Conservation (phyloP, 192 early-diverging fungal species). For the Backusella luteola region DNA sequence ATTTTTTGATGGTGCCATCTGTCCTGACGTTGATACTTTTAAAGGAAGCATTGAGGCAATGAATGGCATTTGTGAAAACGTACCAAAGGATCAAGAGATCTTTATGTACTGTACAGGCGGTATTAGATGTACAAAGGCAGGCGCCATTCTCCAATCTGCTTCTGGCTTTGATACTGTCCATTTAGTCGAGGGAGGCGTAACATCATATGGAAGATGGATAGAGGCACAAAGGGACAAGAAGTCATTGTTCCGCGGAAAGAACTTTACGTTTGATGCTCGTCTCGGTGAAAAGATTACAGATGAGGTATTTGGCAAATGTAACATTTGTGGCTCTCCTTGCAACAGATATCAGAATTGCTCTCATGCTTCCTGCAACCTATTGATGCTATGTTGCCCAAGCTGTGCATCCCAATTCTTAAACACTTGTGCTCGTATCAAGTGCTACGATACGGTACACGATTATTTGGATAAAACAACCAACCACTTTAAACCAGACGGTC, state of each 20-base stretch:
- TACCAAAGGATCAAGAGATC: constrained; percentile 57
- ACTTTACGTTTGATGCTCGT: constrained; percentile 82
- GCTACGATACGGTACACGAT: constrained; percentile 44
- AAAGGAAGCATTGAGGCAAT: constrained; percentile 65
- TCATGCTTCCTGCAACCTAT: constrained; percentile 67
- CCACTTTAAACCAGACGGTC: constrained; percentile 16
- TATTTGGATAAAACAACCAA: constrained; percentile 12
- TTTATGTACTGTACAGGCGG: constrained; percentile 83
- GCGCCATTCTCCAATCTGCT: constrained; percentile 63
- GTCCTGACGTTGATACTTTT: constrained; percentile 73
- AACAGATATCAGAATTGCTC: constrained; percentile 70
- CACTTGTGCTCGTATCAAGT: constrained; percentile 49
- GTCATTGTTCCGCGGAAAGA: constrained; percentile 72
- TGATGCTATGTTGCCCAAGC: constrained; percentile 65
- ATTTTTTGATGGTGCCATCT: constrained; percentile 65
- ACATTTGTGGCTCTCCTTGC: constrained; percentile 65
- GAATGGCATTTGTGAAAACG: constrained; percentile 52
- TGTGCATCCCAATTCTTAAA: constrained; percentile 49
- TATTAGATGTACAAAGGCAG: constrained; percentile 81
- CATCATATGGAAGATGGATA: constrained; percentile 70
- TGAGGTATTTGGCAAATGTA: constrained; percentile 62
- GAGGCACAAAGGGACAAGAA: constrained; percentile 33
- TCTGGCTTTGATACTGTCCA: constrained; percentile 66
- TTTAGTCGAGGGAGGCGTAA: constrained; percentile 70
- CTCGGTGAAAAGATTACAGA: constrained; percentile 68